phyloP scores from a whole-genome alignment of 441 rosid species.

The Populus hybrid region DNA sequence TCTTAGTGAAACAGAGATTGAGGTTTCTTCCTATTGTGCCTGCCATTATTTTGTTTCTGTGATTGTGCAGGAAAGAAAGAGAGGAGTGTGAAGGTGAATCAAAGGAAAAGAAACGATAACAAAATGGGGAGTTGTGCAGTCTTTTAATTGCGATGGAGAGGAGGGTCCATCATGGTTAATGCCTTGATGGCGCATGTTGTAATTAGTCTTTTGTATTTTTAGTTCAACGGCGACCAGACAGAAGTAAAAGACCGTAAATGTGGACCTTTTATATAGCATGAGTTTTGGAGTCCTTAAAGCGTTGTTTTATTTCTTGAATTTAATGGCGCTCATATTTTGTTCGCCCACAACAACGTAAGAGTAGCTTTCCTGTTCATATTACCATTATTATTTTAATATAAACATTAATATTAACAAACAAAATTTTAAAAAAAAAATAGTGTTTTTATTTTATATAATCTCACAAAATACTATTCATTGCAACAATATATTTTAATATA shows the following conservation, averaged over 20 bases:
- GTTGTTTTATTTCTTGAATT: too few relatives aligned
- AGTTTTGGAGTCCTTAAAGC: neutral
- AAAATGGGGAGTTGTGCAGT: neutral
- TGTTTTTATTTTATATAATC: too few relatives aligned
- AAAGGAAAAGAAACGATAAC: neutral
- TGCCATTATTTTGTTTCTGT: conserved; percentile 33
- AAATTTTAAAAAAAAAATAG: too few relatives aligned
- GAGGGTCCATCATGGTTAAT: neutral
- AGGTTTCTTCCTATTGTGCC: conserved; percentile 46
- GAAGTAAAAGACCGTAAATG: conserved; percentile 3
- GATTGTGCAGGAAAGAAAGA: conserved; percentile 2
- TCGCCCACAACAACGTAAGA: too few relatives aligned
- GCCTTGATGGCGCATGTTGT: neutral
- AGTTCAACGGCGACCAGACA: conserved; percentile 20
- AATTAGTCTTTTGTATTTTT: neutral
- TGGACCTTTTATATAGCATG: neutral
- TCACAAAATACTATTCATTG: neutral
- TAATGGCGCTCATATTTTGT: too few relatives aligned
- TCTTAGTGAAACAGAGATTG: conserved; percentile 50
- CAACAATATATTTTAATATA: too few relatives aligned
- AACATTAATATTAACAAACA: too few relatives aligned
- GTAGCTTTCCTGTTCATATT: too few relatives aligned
- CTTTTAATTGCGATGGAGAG: neutral
- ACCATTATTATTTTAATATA: too few relatives aligned
- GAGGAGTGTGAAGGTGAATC: neutral